Conservation (phyloP, 345 rosid genomes). For the Heritiera littoralis region DNA sequence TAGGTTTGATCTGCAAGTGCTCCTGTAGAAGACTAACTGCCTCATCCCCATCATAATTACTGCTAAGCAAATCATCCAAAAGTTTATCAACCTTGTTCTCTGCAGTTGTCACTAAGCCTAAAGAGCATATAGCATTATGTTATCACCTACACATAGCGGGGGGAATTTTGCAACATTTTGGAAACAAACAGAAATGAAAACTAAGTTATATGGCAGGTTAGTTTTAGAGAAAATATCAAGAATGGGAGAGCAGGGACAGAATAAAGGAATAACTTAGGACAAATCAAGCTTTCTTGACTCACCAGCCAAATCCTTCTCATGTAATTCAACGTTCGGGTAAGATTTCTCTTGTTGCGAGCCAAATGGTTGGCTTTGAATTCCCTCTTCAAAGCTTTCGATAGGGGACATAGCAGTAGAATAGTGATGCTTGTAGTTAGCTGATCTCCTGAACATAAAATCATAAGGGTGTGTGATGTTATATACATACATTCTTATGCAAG, state of each 20-base stretch:
- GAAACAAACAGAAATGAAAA: conserved; percentile 20
- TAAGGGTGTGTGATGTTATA: conserved; percentile 16
- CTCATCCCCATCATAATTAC: conserved; percentile 52
- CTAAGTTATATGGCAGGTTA: not conserved
- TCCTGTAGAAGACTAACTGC: conserved; percentile 54
- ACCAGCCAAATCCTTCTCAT: conserved; percentile 33
- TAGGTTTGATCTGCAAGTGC: conserved; percentile 60
- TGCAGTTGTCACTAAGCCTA: conserved; percentile 45
- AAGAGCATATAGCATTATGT: conserved; percentile 14
- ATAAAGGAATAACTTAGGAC: not conserved
- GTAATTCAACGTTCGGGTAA: conserved; percentile 32
- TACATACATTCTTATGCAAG: not conserved
- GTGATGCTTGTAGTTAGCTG: conserved; percentile 49
- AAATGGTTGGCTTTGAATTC: conserved; percentile 29
- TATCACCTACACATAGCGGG: not conserved
- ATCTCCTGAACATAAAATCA: conserved; percentile 34
- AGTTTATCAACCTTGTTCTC: conserved; percentile 46
- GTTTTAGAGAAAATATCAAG: not conserved
- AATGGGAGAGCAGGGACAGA: not conserved
- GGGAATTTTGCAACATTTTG: conserved; percentile 5
- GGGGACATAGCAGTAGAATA: conserved; percentile 34
- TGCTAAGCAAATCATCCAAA: conserved; percentile 57
- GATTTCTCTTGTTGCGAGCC: conserved; percentile 35
- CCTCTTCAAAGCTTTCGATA: conserved; percentile 43
- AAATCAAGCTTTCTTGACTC: not conserved